phyloP scores from a whole-genome alignment of 768 basidiomycete species.

The Sarcodon sp. region DNA sequence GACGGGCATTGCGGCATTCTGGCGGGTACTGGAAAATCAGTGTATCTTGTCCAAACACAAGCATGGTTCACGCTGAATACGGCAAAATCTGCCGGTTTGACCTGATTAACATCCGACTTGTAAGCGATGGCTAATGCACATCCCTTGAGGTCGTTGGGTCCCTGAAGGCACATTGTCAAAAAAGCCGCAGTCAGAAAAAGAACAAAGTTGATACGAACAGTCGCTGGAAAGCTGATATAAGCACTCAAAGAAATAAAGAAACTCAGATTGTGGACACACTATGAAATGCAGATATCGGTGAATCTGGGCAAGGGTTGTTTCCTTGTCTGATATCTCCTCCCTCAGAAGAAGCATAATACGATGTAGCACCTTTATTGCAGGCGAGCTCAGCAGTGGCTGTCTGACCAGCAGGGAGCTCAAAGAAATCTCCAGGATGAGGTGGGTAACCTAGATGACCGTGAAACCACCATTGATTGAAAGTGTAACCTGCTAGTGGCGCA shows the following conservation, averaged over 20 bases:
- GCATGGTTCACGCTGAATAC: constrained; percentile 68
- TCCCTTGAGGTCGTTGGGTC: constrained; percentile 37
- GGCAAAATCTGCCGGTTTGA: constrained; percentile 57
- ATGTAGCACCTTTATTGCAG: constrained; percentile 49
- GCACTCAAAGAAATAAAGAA: not conserved
- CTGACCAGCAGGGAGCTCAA: constrained; percentile 47
- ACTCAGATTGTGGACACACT: constrained; percentile 9
- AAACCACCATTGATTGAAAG: constrained; percentile 43
- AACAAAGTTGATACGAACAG: not conserved
- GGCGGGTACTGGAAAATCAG: constrained; percentile 54
- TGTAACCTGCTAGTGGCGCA: constrained; percentile 21
- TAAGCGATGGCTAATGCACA: constrained; percentile 69
- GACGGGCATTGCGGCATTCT: constrained; percentile 57
- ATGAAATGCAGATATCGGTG: constrained; percentile 33
- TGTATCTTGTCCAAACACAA: constrained; percentile 61
- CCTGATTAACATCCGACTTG: constrained; percentile 39
- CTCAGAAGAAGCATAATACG: constrained; percentile 36
- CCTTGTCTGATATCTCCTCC: constrained; percentile 41
- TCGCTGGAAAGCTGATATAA: too few species aligned
- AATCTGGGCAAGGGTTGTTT: constrained; percentile 39
- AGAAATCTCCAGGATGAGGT: constrained; percentile 41
- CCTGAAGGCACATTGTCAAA: constrained; percentile 20
- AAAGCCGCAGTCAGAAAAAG: not conserved
- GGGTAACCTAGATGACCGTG: constrained; percentile 47
- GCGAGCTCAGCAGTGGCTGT: constrained; percentile 39